A percentile compares a stretch with the other conserved stretches of the same genome.
Evolutionary conservation across 139 green algal species (phyloP).

Genomic region (Tetraselmis striata): DNA sequence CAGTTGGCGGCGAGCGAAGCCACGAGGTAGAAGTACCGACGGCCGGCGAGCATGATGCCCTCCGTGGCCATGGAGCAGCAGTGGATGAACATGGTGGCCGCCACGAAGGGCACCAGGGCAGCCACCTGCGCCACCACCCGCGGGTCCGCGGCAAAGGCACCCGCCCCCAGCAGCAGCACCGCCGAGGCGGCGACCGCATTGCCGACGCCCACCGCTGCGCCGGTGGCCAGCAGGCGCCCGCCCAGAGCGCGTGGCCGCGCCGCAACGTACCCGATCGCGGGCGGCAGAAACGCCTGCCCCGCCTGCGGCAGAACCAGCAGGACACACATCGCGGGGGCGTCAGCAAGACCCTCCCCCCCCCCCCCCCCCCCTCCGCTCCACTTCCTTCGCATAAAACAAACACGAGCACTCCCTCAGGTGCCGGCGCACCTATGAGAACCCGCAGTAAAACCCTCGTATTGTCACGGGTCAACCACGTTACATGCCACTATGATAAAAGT

Average conservation of each 20-base stretch:
- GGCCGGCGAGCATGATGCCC: constrained; percentile 32
- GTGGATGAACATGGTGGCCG: constrained; percentile 21
- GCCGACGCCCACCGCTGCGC: constrained; percentile 6
- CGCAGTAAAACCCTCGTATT: too few species aligned
- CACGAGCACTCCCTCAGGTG: too few species aligned
- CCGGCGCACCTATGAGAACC: too few species aligned
- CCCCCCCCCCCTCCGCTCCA: too few species aligned
- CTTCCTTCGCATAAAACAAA: too few species aligned
- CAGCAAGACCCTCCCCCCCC: too few species aligned
- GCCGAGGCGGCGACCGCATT: constrained; percentile 8
- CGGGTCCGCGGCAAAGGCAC: constrained; percentile 20
- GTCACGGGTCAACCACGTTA: too few species aligned
- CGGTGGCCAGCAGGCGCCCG: constrained; percentile 9
- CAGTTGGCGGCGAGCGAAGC: constrained; percentile 20
- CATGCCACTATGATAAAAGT: too few species aligned
- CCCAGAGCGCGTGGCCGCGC: constrained; percentile 6
- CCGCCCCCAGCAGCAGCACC: constrained; percentile 5
- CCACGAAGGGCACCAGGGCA: constrained; percentile 4
- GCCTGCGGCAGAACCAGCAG: too few species aligned
- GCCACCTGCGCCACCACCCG: constrained; percentile 12
- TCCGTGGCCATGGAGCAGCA: constrained; percentile 31
- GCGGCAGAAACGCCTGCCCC: constrained; percentile 30
- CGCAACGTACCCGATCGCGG: background rate
- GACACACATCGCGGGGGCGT: too few species aligned
- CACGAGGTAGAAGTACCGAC: constrained; percentile 20